Percentiles rank a stretch among this genome's conserved stretches.
phyloP scores from a whole-genome alignment of 2,329 filamentous ascomycete genomes.

The Chalaropsis ovoidea region DNA sequence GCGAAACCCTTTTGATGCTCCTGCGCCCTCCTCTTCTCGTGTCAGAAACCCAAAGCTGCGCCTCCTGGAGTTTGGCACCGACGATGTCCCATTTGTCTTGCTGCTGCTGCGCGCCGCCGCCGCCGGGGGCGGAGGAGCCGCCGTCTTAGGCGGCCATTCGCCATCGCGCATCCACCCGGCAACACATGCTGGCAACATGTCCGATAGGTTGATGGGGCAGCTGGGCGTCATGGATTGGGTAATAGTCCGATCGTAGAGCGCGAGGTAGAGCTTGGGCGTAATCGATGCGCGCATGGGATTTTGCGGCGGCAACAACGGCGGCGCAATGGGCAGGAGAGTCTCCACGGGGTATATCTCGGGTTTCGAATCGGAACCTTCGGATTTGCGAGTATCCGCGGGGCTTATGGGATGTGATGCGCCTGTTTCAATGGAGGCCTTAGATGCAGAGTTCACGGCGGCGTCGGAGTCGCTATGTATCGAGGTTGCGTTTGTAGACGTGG shows the following conservation, averaged over 20 bases:
- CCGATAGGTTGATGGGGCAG: slow-evolving; percentile 76
- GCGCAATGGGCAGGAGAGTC: slow-evolving; percentile 59
- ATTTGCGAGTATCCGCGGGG: slow-evolving; percentile 3
- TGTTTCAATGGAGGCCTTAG: slow-evolving; percentile 37
- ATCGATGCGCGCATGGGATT: slow-evolving; percentile 74
- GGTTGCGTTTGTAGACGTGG: slow-evolving; percentile 25
- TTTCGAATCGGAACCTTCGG: neutral
- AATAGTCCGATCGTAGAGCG: slow-evolving; percentile 84
- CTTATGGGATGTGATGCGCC: slow-evolving; percentile 22
- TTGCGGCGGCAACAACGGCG: slow-evolving; percentile 59
- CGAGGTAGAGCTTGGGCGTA: slow-evolving; percentile 60
- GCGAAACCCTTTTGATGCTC: slow-evolving; percentile 31
- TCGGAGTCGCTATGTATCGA: slow-evolving; percentile 30
- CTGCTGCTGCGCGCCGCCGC: slow-evolving; percentile 33
- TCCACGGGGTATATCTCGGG: slow-evolving; percentile 41
- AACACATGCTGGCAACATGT: slow-evolving; percentile 72
- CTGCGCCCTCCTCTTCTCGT: slow-evolving; percentile 32
- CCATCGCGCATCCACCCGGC: slow-evolving; percentile 87
- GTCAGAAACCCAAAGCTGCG: slow-evolving; percentile 42
- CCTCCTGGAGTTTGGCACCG: slow-evolving; percentile 32
- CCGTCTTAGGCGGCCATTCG: slow-evolving; percentile 71
- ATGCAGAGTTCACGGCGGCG: slow-evolving; percentile 33
- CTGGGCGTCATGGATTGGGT: slow-evolving; percentile 68
- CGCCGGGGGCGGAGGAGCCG: slow-evolving; percentile 38
- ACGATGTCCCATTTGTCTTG: slow-evolving; percentile 31